Evolutionary conservation across 1,139 yeast species (phyloP).

Genomic region (Taphrina pruni): DNA sequence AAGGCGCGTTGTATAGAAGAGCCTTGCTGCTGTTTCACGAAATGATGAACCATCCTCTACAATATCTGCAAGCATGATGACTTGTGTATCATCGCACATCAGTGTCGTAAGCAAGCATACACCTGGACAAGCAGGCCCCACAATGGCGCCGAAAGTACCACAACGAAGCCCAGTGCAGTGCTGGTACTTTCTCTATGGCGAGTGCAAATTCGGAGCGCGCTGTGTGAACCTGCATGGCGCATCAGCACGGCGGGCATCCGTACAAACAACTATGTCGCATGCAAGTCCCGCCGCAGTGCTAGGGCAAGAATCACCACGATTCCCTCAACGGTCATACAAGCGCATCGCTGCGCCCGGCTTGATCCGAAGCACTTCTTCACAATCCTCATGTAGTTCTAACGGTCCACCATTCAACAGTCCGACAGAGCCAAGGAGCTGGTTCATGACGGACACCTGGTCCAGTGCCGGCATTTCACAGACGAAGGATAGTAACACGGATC

Average conservation of each 20-base stretch:
- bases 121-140: background rate
- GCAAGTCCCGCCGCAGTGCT: background rate
- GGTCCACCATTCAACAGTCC: background rate
- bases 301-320: background rate
- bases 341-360: background rate
- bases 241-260: background rate
- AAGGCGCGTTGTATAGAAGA: background rate
- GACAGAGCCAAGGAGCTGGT: background rate
- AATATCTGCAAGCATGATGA: background rate
- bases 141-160: background rate
- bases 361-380: background rate
- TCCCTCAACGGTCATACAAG: background rate
- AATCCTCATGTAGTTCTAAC: background rate
- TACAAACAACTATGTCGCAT: too few species aligned
- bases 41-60: too few species aligned
- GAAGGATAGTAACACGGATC: too few species aligned
- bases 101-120: background rate
- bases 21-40: too few species aligned
- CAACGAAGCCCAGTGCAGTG: slow-evolving; percentile 8
- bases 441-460: too few species aligned
- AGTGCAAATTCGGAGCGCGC: slow-evolving; percentile 21
- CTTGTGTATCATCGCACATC: background rate
- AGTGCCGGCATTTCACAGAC: too few species aligned
- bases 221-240: slow-evolving; percentile 23
- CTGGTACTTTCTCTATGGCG: slow-evolving; percentile 31